Evolutionary conservation across 2,329 filamentous ascomycete genomes (phyloP).

Genomic region (Diaporthe vexans): DNA sequence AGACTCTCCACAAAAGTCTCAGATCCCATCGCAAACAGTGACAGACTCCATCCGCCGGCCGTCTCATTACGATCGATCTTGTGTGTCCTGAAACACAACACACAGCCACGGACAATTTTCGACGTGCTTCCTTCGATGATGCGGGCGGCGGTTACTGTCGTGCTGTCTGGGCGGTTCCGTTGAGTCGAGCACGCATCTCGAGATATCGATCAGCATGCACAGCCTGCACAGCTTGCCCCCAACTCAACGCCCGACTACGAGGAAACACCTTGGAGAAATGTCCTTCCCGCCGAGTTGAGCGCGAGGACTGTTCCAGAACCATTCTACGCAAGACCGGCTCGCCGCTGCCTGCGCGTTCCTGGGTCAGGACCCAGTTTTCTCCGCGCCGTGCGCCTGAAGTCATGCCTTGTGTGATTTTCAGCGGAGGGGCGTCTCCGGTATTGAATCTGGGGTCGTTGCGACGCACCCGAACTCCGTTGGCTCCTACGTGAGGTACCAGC

Average conservation of each 20-base stretch:
- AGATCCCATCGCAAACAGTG: constrained; percentile 24
- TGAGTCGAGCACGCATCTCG: background rate
- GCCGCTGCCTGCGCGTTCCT: background rate
- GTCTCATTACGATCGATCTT: constrained; percentile 17
- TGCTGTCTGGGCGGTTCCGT: background rate
- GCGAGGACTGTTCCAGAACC: background rate
- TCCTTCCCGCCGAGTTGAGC: background rate
- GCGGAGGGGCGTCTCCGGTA: background rate
- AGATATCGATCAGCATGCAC: constrained; percentile 24
- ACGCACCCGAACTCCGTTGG: background rate
- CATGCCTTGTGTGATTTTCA: background rate
- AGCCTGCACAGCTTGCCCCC: constrained; percentile 14
- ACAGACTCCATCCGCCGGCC: background rate
- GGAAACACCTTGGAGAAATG: background rate
- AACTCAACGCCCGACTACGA: constrained; percentile 9
- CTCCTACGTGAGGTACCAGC: background rate
- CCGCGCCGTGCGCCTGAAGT: background rate
- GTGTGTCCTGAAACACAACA: constrained; percentile 19
- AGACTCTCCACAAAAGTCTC: constrained; percentile 9
- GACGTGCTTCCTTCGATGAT: constrained; percentile 12
- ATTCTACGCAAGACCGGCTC: background rate
- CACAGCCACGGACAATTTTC: constrained; percentile 18
- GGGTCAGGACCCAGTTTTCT: background rate
- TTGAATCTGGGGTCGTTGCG: background rate
- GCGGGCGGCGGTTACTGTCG: background rate